A percentile compares a stretch with the other conserved stretches of the same genome.
These are phyloP conservation scores for Kodamaea kakaduensis DNA, from an alignment of 805 yeast genomes.

Conservation along the genomic window DNA sequence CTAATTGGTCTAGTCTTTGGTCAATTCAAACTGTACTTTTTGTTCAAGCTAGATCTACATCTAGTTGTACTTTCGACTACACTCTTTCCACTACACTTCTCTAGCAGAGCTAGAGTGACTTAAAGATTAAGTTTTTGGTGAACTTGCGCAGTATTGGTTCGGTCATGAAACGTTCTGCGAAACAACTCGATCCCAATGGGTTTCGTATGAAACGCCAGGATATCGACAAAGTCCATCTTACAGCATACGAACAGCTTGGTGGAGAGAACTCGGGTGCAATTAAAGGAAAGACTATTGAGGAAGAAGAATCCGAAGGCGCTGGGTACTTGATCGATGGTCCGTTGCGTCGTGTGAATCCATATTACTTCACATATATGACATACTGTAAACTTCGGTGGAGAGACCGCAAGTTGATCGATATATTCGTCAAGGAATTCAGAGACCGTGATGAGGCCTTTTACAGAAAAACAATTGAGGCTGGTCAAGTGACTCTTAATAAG, in stretches of 20 bases:
- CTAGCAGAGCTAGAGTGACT: too few species aligned
- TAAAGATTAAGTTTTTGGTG: too few species aligned
- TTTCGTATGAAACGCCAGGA: constrained; percentile 44
- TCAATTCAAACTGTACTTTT: too few species aligned
- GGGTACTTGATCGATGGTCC: constrained; percentile 54
- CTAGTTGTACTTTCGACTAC: too few species aligned
- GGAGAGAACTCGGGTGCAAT: constrained; percentile 20
- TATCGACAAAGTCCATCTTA: constrained; percentile 39
- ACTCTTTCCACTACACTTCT: too few species aligned
- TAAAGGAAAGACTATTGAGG: constrained; percentile 37
- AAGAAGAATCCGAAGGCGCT: constrained; percentile 58
- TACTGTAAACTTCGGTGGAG: constrained; percentile 92
- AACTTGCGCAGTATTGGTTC: too few species aligned
- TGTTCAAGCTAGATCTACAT: too few species aligned
- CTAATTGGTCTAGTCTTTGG: too few species aligned
- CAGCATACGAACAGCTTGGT: constrained; percentile 40
- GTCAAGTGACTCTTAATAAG: constrained; percentile 73
- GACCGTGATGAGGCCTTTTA: constrained; percentile 71
- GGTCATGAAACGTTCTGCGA: constrained; percentile 5
- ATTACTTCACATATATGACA: constrained; percentile 84
- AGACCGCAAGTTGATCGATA: constrained; percentile 71
- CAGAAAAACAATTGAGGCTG: constrained; percentile 44
- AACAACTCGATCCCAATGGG: constrained; percentile 41
- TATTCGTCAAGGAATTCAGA: constrained; percentile 81
- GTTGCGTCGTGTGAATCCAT: constrained; percentile 74